Evolutionary conservation across 345 rosid genomes (phyloP), one percentile per base, ranked within the genome.

Genomic region (Populus alba): DNA sequence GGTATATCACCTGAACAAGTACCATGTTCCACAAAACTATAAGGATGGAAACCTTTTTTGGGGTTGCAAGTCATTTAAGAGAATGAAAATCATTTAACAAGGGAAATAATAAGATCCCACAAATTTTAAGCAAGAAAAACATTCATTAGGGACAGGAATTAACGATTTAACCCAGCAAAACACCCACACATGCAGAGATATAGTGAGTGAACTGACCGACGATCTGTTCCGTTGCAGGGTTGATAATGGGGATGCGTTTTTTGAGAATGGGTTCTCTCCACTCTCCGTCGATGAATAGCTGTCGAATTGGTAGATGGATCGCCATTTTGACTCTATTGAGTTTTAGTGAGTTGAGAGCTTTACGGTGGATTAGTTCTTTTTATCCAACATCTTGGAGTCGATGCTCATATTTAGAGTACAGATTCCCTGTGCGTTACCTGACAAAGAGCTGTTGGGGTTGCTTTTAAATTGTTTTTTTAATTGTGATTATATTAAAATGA

Each of bases 281-380:
- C 78, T 90, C 89, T 57, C 99, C 99, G 82, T 84, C 89, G 83
- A 96, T 90, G 91, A 89, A 88, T 25, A 96, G 88, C 79, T 85
- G 88, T 18, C 98, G 90, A 72, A 75, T 78, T 13, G 97, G 97
- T 16, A 92, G 70, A 9, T 70, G 79, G 59, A 83, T 83, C 68
- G 91, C 92, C 97, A 94, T 89, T 73, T 43, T 68, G 29, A 37
- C 8, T 53, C 13, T 12, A 35, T n/a, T 11, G 11, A 5, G 6
- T 8, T 38, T 22, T 20, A 22, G 11, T 39, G 69, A 17, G 69
- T 11, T 63, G 45, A 41, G 45, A 41, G 45, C 45, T 10, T 41
- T 41, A 41, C 3, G 13, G 13, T 41, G 3, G 45, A 41, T 10
- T 11, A 41, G 13, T 41, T 41, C 45, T 41, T 41, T 10, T 41